These are phyloP conservation scores for Blastocladiella britannica DNA, from an alignment of 192 early-diverging fungal genomes.

Conservation along the genomic window DNA sequence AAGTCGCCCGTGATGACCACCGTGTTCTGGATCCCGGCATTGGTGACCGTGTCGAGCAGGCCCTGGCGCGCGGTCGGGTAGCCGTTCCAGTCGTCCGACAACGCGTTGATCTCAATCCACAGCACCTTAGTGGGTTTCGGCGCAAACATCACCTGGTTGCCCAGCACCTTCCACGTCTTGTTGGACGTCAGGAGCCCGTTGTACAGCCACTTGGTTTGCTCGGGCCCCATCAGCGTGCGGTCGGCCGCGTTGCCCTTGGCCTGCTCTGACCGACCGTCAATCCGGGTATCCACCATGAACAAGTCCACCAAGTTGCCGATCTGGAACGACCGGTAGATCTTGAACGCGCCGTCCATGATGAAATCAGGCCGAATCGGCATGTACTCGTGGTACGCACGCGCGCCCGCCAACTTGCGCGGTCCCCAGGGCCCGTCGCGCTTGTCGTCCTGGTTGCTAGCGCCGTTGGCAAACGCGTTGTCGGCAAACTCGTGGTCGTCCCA, in stretches of 20 bases:
- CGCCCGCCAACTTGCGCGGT: conserved; percentile 9
- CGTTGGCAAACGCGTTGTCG: conserved; percentile 11
- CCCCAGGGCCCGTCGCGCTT: conserved; percentile 6
- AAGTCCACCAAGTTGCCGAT: conserved; percentile 18
- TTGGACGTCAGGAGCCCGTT: conserved; percentile 5
- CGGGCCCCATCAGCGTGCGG: conserved; percentile 8
- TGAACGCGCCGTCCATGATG: conserved; percentile 2
- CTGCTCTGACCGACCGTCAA: conserved; percentile 10
- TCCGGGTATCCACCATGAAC: conserved; percentile 22
- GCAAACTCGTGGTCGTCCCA: conserved; percentile 23
- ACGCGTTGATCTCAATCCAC: no score
- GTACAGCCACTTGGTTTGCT: conserved; percentile 17
- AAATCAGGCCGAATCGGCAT: conserved; percentile 13
- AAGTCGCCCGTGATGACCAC: conserved; percentile 6
- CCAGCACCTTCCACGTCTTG: conserved; percentile 15
- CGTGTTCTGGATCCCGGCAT: conserved; percentile 9
- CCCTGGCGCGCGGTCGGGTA: conserved; percentile 13
- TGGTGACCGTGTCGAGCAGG: conserved; percentile 8
- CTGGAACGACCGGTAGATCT: conserved; percentile 19
- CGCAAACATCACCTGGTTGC: conserved; percentile 19
- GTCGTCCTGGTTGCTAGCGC: conserved; percentile 2
- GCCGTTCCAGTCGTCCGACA: conserved; percentile 4
- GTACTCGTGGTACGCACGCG: conserved; percentile 23
- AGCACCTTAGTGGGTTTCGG: neutral
- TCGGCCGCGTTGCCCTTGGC: conserved; percentile 2